These are phyloP conservation scores for Blumeria graminis DNA, from an alignment of 2,329 filamentous ascomycete genomes.

Conservation along the genomic window DNA sequence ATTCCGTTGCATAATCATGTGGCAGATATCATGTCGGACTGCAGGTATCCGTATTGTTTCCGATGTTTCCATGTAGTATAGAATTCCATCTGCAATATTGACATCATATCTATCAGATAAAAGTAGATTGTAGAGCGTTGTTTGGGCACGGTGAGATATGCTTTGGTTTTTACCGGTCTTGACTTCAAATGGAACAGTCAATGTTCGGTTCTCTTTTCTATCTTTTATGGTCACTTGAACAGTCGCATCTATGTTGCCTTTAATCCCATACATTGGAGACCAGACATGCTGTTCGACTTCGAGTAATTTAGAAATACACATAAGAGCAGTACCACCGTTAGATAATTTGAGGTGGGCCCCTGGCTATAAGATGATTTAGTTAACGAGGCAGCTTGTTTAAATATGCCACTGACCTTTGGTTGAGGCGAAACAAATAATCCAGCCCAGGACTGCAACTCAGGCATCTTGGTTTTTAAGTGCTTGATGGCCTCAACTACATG, in stretches of 20 bases:
- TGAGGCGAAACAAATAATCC: slow-evolving; percentile 48
- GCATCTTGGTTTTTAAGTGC: slow-evolving; percentile 62
- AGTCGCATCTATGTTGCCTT: slow-evolving; percentile 93
- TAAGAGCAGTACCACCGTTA: slow-evolving; percentile 47
- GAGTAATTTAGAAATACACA: slow-evolving; percentile 80
- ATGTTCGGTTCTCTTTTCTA: slow-evolving; percentile 34
- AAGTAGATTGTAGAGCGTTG: slow-evolving; percentile 76
- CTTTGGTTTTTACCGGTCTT: slow-evolving; percentile 80
- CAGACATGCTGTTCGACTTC: slow-evolving; percentile 96
- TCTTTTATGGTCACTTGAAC: slow-evolving; percentile 69
- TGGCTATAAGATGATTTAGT: slow-evolving; percentile 18
- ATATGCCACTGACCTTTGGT: slow-evolving; percentile 31
- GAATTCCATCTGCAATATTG: slow-evolving; percentile 65
- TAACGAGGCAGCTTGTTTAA: not conserved
- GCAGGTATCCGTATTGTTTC: slow-evolving; percentile 67
- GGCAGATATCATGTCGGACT: slow-evolving; percentile 65
- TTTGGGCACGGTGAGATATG: slow-evolving; percentile 72
- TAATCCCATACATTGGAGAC: slow-evolving; percentile 92
- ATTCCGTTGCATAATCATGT: slow-evolving; percentile 95
- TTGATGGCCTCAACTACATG: slow-evolving; percentile 48
- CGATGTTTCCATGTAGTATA: slow-evolving; percentile 89
- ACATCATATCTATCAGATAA: slow-evolving; percentile 90
- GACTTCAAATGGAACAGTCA: slow-evolving; percentile 83
- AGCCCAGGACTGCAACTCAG: slow-evolving; percentile 64
- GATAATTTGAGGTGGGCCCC: slow-evolving; percentile 58